Conservation (phyloP, 2,329 filamentous ascomycete genomes). For the Chalaropsis ovoidea region DNA sequence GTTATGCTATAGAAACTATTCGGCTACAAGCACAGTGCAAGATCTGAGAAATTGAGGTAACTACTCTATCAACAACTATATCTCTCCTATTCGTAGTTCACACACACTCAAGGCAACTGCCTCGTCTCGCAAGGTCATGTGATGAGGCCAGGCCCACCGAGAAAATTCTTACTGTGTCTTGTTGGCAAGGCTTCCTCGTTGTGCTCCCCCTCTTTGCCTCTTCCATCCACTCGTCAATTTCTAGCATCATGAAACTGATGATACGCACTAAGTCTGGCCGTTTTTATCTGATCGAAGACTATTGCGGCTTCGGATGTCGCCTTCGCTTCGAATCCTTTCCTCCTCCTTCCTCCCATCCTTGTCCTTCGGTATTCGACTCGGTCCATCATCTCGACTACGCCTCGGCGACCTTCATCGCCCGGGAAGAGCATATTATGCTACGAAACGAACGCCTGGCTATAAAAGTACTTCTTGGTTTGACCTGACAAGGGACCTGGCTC, state of each 20-base stretch:
- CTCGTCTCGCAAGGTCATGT: neutral
- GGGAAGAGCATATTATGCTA: neutral
- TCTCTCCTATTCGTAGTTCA: neutral
- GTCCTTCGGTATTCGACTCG: neutral
- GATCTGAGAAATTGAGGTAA: neutral
- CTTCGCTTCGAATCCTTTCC: neutral
- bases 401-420: neutral
- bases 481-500: neutral
- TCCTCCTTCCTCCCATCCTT: neutral
- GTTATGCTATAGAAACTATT: too few species aligned
- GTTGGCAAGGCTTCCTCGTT: neutral
- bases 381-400: neutral
- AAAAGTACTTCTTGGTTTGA: neutral
- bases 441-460: neutral
- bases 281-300: slow-evolving; percentile 7
- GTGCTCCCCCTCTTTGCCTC: too few species aligned
- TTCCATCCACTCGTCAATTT: neutral
- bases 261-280: neutral
- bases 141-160: neutral
- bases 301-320: neutral
- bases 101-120: neutral
- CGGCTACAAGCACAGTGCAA: neutral
- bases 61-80: neutral
- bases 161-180: neutral
- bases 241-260: neutral